Evolutionary conservation across 2,329 filamentous ascomycete genomes (phyloP).

Genomic region (Arthrinium puccinioides): DNA sequence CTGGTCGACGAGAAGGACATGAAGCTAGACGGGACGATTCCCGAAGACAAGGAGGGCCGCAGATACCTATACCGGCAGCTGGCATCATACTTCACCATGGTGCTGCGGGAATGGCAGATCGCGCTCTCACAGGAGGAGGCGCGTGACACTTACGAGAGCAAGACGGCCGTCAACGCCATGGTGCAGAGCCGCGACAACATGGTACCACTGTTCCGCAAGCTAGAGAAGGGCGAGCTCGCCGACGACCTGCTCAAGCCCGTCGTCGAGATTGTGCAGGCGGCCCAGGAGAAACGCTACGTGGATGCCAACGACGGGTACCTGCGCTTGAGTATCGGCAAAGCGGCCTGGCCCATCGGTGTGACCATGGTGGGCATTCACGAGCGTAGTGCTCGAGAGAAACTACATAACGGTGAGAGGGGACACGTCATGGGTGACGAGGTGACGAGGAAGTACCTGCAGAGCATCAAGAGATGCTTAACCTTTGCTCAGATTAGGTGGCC

Average conservation of each 20-base stretch:
- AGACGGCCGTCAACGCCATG: constrained; percentile 78
- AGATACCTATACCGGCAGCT: constrained; percentile 78
- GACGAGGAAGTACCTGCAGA: constrained; percentile 92
- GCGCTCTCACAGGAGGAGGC: constrained; percentile 64
- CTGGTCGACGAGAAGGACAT: constrained; percentile 81
- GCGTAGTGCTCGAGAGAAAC: constrained; percentile 87
- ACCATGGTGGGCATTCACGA: constrained; percentile 99
- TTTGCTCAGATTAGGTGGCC: constrained; percentile 98
- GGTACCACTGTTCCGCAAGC: constrained; percentile 80
- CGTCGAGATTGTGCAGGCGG: constrained; percentile 84
- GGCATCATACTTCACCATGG: constrained; percentile 91
- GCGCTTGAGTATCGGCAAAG: constrained; percentile 87
- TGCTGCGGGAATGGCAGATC: constrained; percentile 79
- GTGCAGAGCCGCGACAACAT: constrained; percentile 81
- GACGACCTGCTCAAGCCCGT: constrained; percentile 74
- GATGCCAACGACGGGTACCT: constrained; percentile 96
- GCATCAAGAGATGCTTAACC: constrained; percentile 92
- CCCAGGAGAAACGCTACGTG: constrained; percentile 86
- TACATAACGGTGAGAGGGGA: constrained; percentile 80
- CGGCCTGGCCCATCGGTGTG: constrained; percentile 97
- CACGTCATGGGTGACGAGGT: constrained; percentile 97
- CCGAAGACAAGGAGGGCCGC: constrained; percentile 56
- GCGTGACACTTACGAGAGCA: constrained; percentile 65
- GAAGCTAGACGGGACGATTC: constrained; percentile 63
- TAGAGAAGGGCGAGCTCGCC: constrained; percentile 75